These are phyloP conservation scores for Penicillium odoratum DNA, from an alignment of 495 filamentous ascomycete genomes.

Conservation along the genomic window DNA sequence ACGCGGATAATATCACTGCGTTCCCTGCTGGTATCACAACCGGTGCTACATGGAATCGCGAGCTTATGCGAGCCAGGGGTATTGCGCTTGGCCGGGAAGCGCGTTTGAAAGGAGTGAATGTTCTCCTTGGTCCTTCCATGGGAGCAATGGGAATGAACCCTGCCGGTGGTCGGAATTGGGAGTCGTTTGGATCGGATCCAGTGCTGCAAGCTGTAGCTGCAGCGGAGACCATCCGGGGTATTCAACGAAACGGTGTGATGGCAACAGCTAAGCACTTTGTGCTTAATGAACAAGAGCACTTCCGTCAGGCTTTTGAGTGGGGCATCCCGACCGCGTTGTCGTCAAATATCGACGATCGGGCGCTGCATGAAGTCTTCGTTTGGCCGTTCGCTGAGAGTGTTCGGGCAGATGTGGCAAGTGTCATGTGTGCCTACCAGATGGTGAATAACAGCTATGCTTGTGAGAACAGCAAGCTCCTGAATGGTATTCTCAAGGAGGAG, in stretches of 20 bases:
- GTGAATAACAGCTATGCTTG: slow-evolving; percentile 91
- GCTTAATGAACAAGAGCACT: slow-evolving; percentile 88
- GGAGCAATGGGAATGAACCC: slow-evolving; percentile 79
- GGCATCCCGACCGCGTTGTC: slow-evolving; percentile 71
- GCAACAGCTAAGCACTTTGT: slow-evolving; percentile 83
- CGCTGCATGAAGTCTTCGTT: slow-evolving; percentile 79
- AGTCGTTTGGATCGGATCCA: slow-evolving; percentile 79
- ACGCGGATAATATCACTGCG: slow-evolving; percentile 72
- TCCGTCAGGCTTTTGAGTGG: slow-evolving; percentile 74
- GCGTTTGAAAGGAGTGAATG: slow-evolving; percentile 69
- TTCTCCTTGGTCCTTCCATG: slow-evolving; percentile 74
- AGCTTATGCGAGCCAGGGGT: slow-evolving; percentile 73
- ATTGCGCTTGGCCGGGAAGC: slow-evolving; percentile 68
- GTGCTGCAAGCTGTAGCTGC: slow-evolving; percentile 69
- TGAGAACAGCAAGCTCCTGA: slow-evolving; percentile 87
- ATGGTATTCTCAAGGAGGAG: slow-evolving; percentile 92
- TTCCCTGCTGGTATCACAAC: slow-evolving; percentile 85
- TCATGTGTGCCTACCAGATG: slow-evolving; percentile 91
- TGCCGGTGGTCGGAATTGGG: slow-evolving; percentile 89
- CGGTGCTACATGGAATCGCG: slow-evolving; percentile 83
- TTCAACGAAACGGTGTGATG: slow-evolving; percentile 78
- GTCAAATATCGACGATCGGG: slow-evolving; percentile 79
- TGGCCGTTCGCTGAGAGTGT: slow-evolving; percentile 91
- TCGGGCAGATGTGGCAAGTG: slow-evolving; percentile 78
- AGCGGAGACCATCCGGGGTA: slow-evolving; percentile 70